Conservation (phyloP, 1,284 basidiomycete genomes). For the Cerrena zonata region DNA sequence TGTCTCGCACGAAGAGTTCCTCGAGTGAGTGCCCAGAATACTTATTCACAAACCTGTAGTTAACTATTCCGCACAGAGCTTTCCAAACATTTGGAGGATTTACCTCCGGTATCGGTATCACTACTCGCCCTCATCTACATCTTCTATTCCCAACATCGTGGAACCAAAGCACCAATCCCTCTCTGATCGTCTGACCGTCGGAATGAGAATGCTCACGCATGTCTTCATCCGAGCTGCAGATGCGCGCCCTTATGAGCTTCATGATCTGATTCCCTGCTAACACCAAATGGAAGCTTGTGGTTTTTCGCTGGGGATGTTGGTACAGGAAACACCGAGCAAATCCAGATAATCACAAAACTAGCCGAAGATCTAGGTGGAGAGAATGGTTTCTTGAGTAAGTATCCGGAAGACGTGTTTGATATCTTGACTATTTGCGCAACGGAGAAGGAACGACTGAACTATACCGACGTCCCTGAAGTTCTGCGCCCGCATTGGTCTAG, state of each 20-base stretch:
- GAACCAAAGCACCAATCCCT: constrained; percentile 37
- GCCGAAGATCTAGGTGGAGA: constrained; percentile 5
- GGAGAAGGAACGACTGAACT: constrained; percentile 20
- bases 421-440: constrained; percentile 15
- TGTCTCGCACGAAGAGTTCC: constrained; percentile 62
- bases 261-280: constrained; percentile 66
- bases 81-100: constrained; percentile 57
- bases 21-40: constrained; percentile 36
- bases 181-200: constrained; percentile 46
- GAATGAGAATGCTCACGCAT: constrained; percentile 56
- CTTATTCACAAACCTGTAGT: neutral
- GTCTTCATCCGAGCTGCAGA: constrained; percentile 60
- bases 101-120: constrained; percentile 61
- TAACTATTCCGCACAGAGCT: constrained; percentile 30
- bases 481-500: constrained; percentile 27
- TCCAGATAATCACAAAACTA: constrained; percentile 5
- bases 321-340: neutral
- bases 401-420: constrained; percentile 12
- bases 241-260: constrained; percentile 56
- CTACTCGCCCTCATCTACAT: constrained; percentile 42
- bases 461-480: constrained; percentile 22
- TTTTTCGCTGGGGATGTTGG: constrained; percentile 17
- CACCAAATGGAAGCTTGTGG: constrained; percentile 26
- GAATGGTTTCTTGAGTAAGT: neutral
- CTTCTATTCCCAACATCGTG: constrained; percentile 31